Conservation (phyloP, 768 basidiomycete genomes). For the Pleurotus tuber-regium region DNA sequence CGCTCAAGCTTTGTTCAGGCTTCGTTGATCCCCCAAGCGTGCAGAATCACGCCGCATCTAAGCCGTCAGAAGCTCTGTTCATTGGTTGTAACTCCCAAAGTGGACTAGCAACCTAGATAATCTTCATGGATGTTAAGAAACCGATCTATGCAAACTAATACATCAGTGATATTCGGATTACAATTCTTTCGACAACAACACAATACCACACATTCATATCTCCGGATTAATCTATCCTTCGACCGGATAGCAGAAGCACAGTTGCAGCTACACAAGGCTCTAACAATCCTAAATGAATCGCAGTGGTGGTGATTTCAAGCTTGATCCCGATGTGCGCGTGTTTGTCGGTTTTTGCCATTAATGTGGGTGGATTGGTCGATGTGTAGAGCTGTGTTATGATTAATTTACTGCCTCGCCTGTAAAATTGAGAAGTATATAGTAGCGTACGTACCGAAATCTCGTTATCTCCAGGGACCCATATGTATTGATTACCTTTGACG, state of each 20-base stretch:
- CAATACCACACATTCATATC: no score
- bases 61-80: no score
- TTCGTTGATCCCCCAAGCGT: no score
- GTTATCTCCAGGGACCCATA: slow-evolving; percentile 54
- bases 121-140: no score
- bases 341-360: slow-evolving; percentile 53
- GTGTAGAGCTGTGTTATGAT: slow-evolving; percentile 42
- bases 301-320: slow-evolving; percentile 56
- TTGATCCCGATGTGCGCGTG: slow-evolving; percentile 40
- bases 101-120: no score
- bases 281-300: slow-evolving; percentile 53
- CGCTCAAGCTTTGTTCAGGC: no score
- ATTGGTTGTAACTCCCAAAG: no score
- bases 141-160: no score
- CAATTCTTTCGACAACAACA: no score
- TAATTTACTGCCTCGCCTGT: neutral
- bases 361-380: slow-evolving; percentile 30
- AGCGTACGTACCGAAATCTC: slow-evolving; percentile 59
- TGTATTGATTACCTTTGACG: slow-evolving; percentile 45
- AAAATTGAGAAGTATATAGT: slow-evolving; percentile 19
- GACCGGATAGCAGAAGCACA: slow-evolving; percentile 57
- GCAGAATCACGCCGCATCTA: no score
- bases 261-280: slow-evolving; percentile 51
- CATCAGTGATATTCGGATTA: no score
- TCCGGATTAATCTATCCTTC: slow-evolving; percentile 58